Evolutionary conservation across 768 basidiomycete genomes (phyloP), one percentile per base, ranked within the genome.

Genomic region (Tricholoma sp.): DNA sequence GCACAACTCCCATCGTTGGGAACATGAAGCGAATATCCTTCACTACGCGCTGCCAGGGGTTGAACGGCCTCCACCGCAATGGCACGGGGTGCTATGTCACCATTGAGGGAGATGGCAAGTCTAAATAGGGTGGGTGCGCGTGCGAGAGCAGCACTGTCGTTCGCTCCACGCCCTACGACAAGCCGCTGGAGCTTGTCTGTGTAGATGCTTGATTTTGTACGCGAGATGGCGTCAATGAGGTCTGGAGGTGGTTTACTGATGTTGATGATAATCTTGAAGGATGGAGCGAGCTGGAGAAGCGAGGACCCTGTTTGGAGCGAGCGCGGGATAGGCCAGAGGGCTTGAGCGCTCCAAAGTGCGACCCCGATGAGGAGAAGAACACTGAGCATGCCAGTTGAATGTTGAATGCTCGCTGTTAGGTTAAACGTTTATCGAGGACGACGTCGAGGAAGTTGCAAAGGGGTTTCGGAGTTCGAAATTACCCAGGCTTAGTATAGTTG

Each of bases 111-210:
- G 49, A 88, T 59, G n/a, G 68, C 71, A 35, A 88, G 71, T 21
- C 67, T 66, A 4, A 71, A 62, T 14, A 88, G 68, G 1, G 68
- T 64, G 21, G 72, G 71, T 0, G 84, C 83, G 10, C 62, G 62
- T 18, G 55, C 56, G 57, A 84, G 59, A 7, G 67, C 66, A 7
- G 54, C 49, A 2, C 68, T 72, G 63, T 86, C 82, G 6, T 71
- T 73, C 2, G 77, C 67, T 2, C 85, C 85, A 50, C 85, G 82
- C 14, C 82, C 83, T 22, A 83, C 76, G 34, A 82, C 75, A 39
- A 90, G 80, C 11, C 82, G 72, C 58, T 79, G 76, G 21, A 85
- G 80, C 62, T 82, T 79, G 68, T 89, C 88, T 5, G 71, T 76
- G 16, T 63, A 55, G 22, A 88, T 60, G 58, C 67, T 74, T 2